Base-by-base conservation (phyloP, 495 filamentous ascomycete genomes). In the Clavariopsis aquatica region DNA sequence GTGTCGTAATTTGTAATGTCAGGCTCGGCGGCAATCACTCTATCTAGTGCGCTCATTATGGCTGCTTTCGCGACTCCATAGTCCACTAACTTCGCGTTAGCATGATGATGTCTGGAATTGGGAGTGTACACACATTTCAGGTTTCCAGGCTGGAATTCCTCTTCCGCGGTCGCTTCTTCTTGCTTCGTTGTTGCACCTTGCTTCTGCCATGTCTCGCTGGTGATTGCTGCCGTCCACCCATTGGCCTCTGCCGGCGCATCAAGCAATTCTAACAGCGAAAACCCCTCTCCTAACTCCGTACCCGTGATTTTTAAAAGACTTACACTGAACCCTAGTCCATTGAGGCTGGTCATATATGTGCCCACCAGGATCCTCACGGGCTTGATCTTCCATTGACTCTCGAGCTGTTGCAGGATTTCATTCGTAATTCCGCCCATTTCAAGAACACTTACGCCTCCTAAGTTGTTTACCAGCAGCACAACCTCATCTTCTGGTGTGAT, bases 261-360 rank as follows among this genome's bases (percentile, higher is more conserved):
- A 5, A 98, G 81, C 36, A 96, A 82, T 57, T 96, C 86, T 38
- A 98, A 77, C 87, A 97, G 90, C 27, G 87, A 85, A 51, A 76
- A 75, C 31, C 89, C 90, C 27, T 43, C 38, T 34, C 31, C 31
- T 17, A 95, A 83, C 27, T 89, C 88, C 0, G 89, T 93, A 66
- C 96, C 89, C 8, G 84, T 83, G 22, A 93, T 81, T 72, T 90
- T 93, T 49, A 98, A 78, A 26, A 98, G 73, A 2, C 88, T 87
- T 70, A 96, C 87, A 71, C 90, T 95, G 80, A 98, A 98, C 12
- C 94, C 94, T 24, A 92, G 83, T 0, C 91, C 92, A 70, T 98
- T 96, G 60, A 98, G 79, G 71, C 90, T 94, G 45, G 93, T 96
- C 84, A 96, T 88, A 68, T 80, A 89, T 1, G 86, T 88, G 27